Evolutionary conservation across 306 rosid species (phyloP), one percentile per base, ranked within the genome.

Genomic region (Fagus crenata): DNA sequence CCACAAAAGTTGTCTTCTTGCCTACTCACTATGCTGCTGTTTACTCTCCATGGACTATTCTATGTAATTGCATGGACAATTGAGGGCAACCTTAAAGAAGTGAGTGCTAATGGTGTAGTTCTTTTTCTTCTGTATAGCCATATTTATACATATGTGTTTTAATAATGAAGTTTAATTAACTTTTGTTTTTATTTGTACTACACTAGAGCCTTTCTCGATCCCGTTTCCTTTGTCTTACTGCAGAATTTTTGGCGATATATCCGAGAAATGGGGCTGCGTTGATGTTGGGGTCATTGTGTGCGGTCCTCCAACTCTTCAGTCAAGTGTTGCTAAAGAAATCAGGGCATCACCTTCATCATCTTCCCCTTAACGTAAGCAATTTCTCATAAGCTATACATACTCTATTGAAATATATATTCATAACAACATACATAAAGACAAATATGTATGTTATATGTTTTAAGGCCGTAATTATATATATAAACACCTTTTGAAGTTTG

Each of bases 211-310:
- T 75, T 6, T 40, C 32, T 49, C 61, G 35, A 46, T 46, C 11
- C 51, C 51, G 13, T 46, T 46, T 46, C 14, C 6, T 6, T 36
- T 17, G 55, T 70, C 37, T 49, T 69, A 17, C n/a, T 82, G 93
- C 95, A 94, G 97, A 87, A 92, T 84, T 61, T 89, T 92, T 53
- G 89, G 56, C 42, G 18, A 42, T 35, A 72, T 87, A 78, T 88
- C 95, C 3, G 85, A 87, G 80, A 72, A 80, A 59, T 90, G 97
- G 93, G 91, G 92, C 0, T 80, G 32, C 41, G 92, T 92, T 51
- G 92, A 94, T 72, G 88, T 80, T 4, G 98, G 95, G n/a, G 92
- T 92, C 3, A n/a, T 94, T 53, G 92, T 92, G 41, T 94, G 98
- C 78, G 98, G 98, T 71, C 98, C 97, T 82, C 83, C 91, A 37